These are phyloP conservation scores for Irpex sp. DNA, from an alignment of 1,284 basidiomycete species.

Conservation along the genomic window DNA sequence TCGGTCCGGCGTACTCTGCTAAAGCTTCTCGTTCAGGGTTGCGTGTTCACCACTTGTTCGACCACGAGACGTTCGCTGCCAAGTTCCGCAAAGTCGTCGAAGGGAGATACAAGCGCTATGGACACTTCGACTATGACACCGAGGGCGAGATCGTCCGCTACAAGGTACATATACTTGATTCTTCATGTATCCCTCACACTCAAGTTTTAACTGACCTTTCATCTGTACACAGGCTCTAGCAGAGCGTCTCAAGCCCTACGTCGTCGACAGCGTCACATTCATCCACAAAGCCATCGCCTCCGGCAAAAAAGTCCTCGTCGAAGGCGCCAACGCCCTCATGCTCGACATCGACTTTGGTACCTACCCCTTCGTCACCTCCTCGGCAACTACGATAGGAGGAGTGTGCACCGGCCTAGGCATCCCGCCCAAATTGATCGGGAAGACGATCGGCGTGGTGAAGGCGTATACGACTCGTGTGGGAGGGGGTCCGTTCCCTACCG, in stretches of 20 bases:
- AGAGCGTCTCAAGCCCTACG: conserved; percentile 82
- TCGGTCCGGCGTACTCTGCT: conserved; percentile 97
- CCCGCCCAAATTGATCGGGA: conserved; percentile 84
- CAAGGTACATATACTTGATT: conserved; percentile 48
- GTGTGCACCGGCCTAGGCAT: conserved; percentile 96
- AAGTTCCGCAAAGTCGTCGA: conserved; percentile 98
- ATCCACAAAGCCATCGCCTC: conserved; percentile 76
- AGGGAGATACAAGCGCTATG: conserved; percentile 97
- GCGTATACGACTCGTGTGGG: conserved; percentile 98
- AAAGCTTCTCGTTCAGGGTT: conserved; percentile 97
- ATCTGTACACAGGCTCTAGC: conserved; percentile 64
- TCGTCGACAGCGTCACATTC: conserved; percentile 85
- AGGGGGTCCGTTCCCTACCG: conserved; percentile 96
- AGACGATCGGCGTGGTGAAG: conserved; percentile 91
- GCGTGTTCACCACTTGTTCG: conserved; percentile 95
- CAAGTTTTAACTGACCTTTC: neutral
- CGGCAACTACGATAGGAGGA: conserved; percentile 89
- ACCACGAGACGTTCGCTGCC: conserved; percentile 79
- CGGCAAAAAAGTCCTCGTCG: conserved; percentile 85
- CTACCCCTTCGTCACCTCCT: conserved; percentile 96
- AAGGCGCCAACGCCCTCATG: conserved; percentile 98
- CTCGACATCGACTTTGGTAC: conserved; percentile 98
- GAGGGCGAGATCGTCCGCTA: conserved; percentile 94
- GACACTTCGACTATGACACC: conserved; percentile 97
- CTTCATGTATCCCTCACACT: neutral